phyloP scores from a whole-genome alignment of 2,329 filamentous ascomycete genomes.

The Alternaria postmessia region DNA sequence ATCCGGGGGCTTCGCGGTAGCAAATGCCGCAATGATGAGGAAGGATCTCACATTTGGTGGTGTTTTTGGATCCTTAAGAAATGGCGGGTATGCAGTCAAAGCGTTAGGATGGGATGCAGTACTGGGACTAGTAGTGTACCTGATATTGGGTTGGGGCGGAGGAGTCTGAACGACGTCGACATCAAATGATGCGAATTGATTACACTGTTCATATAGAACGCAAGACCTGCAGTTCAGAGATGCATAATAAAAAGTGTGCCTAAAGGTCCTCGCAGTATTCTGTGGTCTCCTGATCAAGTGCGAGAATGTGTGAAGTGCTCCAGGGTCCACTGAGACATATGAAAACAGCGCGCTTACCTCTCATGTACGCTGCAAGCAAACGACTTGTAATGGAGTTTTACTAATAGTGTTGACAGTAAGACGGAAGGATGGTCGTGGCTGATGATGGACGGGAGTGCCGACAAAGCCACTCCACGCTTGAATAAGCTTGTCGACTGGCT shows the following conservation, averaged over 20 bases:
- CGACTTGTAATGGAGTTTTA: neutral
- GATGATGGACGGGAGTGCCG: no score
- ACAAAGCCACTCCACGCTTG: no score
- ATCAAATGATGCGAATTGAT: neutral
- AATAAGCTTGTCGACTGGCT: no score
- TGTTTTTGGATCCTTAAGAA: constrained; percentile 16
- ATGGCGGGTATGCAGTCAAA: constrained; percentile 30
- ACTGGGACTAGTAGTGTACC: constrained; percentile 25
- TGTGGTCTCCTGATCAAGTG: neutral
- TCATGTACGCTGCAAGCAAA: accelerated
- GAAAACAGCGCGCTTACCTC: neutral
- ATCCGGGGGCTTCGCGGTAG: constrained; percentile 36
- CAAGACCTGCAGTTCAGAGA: neutral
- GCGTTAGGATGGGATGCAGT: constrained; percentile 41
- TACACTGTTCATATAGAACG: neutral
- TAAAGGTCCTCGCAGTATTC: neutral
- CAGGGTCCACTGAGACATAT: neutral
- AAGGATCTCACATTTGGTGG: constrained; percentile 17
- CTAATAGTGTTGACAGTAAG: neutral
- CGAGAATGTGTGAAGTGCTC: neutral
- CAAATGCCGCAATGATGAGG: constrained; percentile 30
- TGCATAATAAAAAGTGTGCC: neutral
- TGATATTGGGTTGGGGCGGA: constrained; percentile 34
- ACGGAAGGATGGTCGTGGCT: neutral
- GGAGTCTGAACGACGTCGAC: constrained; percentile 23